Base-by-base conservation (phyloP, 805 yeast species). In the Zygosaccharomyces gambellarensis region DNA sequence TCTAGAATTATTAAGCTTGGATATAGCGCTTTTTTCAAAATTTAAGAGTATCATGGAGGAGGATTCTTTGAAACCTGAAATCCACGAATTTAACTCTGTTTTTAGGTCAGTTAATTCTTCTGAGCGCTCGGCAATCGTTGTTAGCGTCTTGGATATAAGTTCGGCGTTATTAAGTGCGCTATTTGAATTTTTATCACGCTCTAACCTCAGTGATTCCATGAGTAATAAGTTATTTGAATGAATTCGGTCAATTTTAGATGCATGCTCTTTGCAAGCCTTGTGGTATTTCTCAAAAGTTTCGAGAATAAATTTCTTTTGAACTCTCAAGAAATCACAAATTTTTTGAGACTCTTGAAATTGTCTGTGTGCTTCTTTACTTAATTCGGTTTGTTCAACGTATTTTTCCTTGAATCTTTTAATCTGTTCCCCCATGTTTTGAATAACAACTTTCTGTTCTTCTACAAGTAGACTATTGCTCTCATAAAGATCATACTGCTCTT, bases 401-500 rank as follows among this genome's bases (percentile, higher is more conserved):
- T 73, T 72, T 5, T 61, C 67, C 46, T 78, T 72, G 39, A 73
- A 62, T 25, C 67, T 67, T 43, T 63, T 68, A 23, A 76, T 67
- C 55, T 77, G 81, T 25, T 73, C 74, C 46, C 78, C 81, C 52
- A 78, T 65, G 1, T 75, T 73, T 36, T 71, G 74, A 8, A 78
- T 67, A 49, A 72, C 71, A 4, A 74, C 63, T 48, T 76, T 74
- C 53, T 77, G 79, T 49, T 80, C 85, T 27, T 72, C 80, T 11
- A 76, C 71, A 47, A 73, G 66, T 4, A 78, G 71, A 21, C 72
- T 68, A 34, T 79, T 70, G 58, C 82, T 77, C 59, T 78, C 82
- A 56, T 60, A 73, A 10, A 54, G 43, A 29, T 61, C 62, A 27
- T 51, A 55, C 60, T 69, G 79, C 39, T 67, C 77, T 45, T 63